Evolutionary conservation across 306 rosid species (phyloP).

Genomic region (Morella rubra): DNA sequence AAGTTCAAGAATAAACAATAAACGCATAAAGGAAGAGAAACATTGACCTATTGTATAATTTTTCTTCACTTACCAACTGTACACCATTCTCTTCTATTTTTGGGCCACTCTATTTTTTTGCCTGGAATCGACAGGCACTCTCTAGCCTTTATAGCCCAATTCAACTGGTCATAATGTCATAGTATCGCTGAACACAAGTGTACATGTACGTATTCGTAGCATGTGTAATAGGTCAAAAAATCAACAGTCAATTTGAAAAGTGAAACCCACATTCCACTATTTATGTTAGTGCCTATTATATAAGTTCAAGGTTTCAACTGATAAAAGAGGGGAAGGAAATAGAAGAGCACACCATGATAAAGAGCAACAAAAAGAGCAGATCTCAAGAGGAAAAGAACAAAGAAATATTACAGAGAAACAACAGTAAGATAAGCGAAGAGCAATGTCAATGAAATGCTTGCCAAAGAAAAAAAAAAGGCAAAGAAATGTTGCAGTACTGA

Average conservation of each 20-base stretch:
- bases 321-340: background rate
- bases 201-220: background rate
- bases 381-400: background rate
- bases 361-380: background rate
- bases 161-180: background rate
- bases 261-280: background rate
- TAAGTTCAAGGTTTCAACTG: background rate
- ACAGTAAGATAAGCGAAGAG: background rate
- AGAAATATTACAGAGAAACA: background rate
- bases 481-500: background rate
- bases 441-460: background rate
- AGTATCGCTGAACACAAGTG: background rate
- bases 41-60: background rate
- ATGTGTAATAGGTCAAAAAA: background rate
- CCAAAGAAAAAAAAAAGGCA: background rate
- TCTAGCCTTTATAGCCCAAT: background rate
- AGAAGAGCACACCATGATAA: background rate
- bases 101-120: background rate
- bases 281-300: background rate
- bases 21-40: background rate
- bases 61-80: background rate
- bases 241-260: too few species aligned
- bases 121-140: background rate
- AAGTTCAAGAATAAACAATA: too few species aligned
- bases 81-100: background rate